These are phyloP conservation scores for Saprolegnia parasitica DNA, from an alignment of 352 stramenopile genomes.

Conservation along the genomic window DNA sequence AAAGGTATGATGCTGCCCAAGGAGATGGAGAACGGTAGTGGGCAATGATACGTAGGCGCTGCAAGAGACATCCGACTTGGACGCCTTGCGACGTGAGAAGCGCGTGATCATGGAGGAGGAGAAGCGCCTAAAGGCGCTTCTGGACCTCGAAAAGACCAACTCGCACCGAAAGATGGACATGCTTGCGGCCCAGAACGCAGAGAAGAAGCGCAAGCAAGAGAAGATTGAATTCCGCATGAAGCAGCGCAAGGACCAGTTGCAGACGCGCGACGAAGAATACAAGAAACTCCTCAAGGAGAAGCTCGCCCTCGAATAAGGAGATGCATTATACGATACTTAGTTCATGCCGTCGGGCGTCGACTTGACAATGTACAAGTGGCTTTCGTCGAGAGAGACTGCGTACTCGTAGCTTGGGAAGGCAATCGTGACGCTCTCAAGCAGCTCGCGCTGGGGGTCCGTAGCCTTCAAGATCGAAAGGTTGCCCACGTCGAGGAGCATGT, in stretches of 20 bases:
- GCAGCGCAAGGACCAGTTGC: conserved; percentile 59
- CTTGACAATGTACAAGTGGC: conserved; percentile 76
- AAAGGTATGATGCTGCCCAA: conserved; percentile 39
- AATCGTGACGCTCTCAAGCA: conserved; percentile 63
- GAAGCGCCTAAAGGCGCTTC: conserved; percentile 87
- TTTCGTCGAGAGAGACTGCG: conserved; percentile 54
- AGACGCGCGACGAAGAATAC: conserved; percentile 60
- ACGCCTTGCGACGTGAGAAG: conserved; percentile 90
- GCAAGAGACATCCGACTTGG: conserved; percentile 86
- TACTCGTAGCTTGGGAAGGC: conserved; percentile 63
- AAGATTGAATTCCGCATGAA: conserved; percentile 80
- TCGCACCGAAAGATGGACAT: conserved; percentile 89
- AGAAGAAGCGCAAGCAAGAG: conserved; percentile 86
- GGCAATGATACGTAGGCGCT: conserved; percentile 41
- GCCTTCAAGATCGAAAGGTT: conserved; percentile 5
- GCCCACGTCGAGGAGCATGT: conserved; percentile 47
- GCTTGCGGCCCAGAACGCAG: conserved; percentile 83
- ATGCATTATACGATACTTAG: neutral
- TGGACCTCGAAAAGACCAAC: conserved; percentile 93
- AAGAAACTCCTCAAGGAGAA: conserved; percentile 78
- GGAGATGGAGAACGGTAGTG: neutral
- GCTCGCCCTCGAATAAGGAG: conserved; percentile 48
- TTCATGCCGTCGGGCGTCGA: conserved; percentile 35
- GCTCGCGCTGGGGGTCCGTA: conserved; percentile 43
- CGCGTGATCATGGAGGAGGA: conserved; percentile 93